Evolutionary conservation across 2,329 filamentous ascomycete genomes (phyloP).

Genomic region (Geoglossum cookeanum): DNA sequence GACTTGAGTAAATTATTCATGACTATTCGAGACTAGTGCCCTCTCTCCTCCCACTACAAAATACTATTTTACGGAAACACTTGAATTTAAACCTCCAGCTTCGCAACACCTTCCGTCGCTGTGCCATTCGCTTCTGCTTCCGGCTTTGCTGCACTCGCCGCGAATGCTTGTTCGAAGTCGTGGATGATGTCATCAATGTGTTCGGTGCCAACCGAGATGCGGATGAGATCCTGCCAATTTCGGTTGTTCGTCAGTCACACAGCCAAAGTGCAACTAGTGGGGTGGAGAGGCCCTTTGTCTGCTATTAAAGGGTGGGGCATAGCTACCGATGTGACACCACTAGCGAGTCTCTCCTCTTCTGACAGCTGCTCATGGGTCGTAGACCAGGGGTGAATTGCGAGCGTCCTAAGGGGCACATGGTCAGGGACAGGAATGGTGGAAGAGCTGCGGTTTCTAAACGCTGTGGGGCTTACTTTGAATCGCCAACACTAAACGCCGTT

Average conservation of each 20-base stretch:
- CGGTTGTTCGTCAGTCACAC: background rate
- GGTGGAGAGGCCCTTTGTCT: conserved; percentile 3
- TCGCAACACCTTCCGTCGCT: background rate
- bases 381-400: conserved; percentile 88
- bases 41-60: background rate
- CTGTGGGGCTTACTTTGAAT: conserved; percentile 42
- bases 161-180: conserved; percentile 84
- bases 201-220: conserved; percentile 87
- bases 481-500: conserved; percentile 42
- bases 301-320: conserved; percentile 1
- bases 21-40: background rate
- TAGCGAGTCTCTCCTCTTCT: conserved; percentile 59
- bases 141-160: conserved; percentile 27
- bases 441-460: background rate
- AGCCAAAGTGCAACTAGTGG: background rate
- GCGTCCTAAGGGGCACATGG: conserved; percentile 29
- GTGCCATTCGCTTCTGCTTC: background rate
- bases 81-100: background rate
- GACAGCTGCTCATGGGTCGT: conserved; percentile 87
- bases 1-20: background rate
- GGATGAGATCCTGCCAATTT: conserved; percentile 54
- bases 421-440: background rate
- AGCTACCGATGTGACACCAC: conserved; percentile 58
- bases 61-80: background rate
- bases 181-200: conserved; percentile 95